Conservation (phyloP, 106 monocot genomes). For the Ottelia alismoides region DNA sequence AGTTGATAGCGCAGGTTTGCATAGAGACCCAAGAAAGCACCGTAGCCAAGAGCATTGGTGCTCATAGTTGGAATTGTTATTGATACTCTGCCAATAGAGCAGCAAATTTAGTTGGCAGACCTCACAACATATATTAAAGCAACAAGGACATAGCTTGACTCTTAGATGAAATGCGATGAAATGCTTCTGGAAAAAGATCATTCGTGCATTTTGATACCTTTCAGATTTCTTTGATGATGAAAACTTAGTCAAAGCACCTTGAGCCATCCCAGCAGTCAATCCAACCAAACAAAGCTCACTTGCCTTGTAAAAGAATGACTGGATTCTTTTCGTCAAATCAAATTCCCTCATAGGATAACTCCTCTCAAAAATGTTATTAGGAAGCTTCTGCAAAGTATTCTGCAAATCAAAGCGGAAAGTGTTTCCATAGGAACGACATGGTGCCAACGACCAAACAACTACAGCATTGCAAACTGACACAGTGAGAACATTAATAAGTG, state of each 20-base stretch:
- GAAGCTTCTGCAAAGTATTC: constrained; percentile 92
- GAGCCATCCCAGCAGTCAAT: constrained; percentile 52
- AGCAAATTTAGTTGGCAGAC: too few relatives aligned
- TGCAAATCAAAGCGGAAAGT: constrained; percentile 85
- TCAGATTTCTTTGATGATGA: constrained; percentile 44
- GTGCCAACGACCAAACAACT: constrained; percentile 89
- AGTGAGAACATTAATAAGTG: constrained; percentile 74
- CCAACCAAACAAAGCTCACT: constrained; percentile 70
- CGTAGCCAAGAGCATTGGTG: constrained; percentile 71
- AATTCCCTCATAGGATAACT: constrained; percentile 85
- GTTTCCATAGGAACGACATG: constrained; percentile 92
- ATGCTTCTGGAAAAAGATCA: too few relatives aligned
- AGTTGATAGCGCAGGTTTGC: constrained; percentile 81
- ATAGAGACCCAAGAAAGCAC: constrained; percentile 94
- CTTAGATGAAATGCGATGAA: too few relatives aligned
- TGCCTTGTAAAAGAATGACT: constrained; percentile 81
- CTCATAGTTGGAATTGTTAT: constrained; percentile 56
- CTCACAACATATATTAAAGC: too few relatives aligned
- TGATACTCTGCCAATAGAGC: constrained; percentile 44
- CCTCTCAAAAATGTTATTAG: constrained; percentile 93
- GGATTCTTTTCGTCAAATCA: constrained; percentile 78
- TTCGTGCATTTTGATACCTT: constrained; percentile 22
- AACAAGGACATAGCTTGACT: too few relatives aligned
- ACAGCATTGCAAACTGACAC: constrained; percentile 76
- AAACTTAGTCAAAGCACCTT: constrained; percentile 60